Evolutionary conservation across 2,329 filamentous ascomycete species (phyloP).

Genomic region (Pestalotiopsis sp.): DNA sequence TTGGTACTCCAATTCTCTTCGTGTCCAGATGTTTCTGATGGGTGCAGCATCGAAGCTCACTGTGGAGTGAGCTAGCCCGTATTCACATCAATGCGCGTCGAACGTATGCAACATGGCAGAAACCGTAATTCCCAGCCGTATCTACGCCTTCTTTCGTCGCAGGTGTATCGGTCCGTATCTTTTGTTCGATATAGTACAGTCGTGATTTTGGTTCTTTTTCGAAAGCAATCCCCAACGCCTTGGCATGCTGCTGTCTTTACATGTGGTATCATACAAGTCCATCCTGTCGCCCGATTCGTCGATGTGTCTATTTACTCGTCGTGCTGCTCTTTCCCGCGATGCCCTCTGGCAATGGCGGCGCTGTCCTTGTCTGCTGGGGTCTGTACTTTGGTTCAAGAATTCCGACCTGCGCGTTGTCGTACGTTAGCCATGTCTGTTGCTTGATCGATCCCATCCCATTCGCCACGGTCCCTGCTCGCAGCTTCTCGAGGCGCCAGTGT

Average conservation of each 20-base stretch:
- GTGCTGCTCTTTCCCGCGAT: slow-evolving; percentile 13
- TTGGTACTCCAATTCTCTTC: background rate
- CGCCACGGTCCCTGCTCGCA: background rate
- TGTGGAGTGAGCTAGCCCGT: background rate
- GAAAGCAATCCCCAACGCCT: slow-evolving; percentile 11
- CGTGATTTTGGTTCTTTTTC: slow-evolving; percentile 2
- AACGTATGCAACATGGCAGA: background rate
- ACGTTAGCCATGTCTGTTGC: background rate
- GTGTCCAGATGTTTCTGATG: background rate
- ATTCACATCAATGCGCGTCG: background rate
- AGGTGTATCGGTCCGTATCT: background rate
- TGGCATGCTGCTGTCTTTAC: slow-evolving; percentile 12
- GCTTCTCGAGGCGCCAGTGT: background rate
- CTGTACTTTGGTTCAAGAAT: slow-evolving; percentile 41
- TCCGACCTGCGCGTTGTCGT: slow-evolving; percentile 29
- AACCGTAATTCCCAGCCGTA: background rate
- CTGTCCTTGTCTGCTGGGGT: slow-evolving; percentile 28
- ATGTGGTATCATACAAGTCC: slow-evolving; percentile 13
- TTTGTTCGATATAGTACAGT: slow-evolving; percentile 2
- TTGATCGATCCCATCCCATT: background rate
- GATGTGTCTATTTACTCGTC: background rate
- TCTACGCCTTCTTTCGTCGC: background rate
- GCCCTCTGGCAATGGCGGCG: slow-evolving; percentile 27
- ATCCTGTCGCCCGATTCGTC: background rate
- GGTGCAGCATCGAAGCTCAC: no score